Evolutionary conservation across 345 rosid species (phyloP), one percentile per base, ranked within the genome.

Genomic region (Microthlaspi erraticum): DNA sequence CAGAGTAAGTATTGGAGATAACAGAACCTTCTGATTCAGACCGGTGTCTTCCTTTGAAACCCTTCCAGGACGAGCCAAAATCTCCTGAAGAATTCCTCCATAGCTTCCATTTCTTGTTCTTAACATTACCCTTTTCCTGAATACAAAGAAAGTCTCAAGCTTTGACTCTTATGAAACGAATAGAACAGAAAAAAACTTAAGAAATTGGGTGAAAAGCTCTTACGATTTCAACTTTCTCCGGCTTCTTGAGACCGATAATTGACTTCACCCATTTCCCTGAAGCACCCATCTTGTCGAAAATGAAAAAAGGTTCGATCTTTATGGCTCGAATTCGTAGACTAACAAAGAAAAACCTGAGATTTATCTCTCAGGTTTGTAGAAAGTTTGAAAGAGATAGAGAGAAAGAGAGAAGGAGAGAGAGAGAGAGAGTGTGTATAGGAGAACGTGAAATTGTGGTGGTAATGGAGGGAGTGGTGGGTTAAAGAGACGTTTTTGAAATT

Each of bases 261-360:
- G 94, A 83, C 71, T 87, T 91, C 5, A 93, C 87, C 98, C 98
- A 93, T 75, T 86, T 93, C 29, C 96, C 97, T 49, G 98, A 86
- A 71, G 91, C 97, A 82, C 98, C 97, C 98, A 93, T 93, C 49
- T 51, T 48, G 14, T 5, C 13, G 46, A 31, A 60, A 38, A 55
- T 23, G 20, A 14, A 6, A 63, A 63, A 71, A 46, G 77, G 10
- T 33, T 72, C 32, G 2, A 46, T 50, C 65, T 56, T 76, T 76
- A 64, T 33, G 68, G 57, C 76, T 71, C 67, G 50, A 70, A 70
- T 38, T 70, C 50, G 59, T 70, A 44, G 38, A 70, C n/a, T 38
- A 53, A 2, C 46, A 68, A 17, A 8, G 37, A 14, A 68, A 26
- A 74, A 58, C 36, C 45, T 56, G 70, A 70, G 61, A 48, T 8